Evolutionary conservation across 2,329 filamentous ascomycete species (phyloP).

Genomic region (Epicoccum nigrum): DNA sequence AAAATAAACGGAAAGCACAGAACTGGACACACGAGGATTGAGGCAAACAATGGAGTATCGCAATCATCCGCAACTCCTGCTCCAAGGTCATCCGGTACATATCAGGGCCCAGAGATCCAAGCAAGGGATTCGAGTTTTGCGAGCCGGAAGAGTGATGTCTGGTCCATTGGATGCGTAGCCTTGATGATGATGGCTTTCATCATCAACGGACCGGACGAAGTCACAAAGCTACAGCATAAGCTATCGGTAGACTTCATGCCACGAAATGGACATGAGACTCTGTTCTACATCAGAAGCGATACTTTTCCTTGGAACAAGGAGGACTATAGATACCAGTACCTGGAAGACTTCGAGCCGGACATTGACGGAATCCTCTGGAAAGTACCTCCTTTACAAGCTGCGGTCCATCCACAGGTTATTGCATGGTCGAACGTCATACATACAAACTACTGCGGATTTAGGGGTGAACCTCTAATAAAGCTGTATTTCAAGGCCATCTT

Average conservation of each 20-base stretch:
- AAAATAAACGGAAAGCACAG: not conserved
- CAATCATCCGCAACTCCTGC: not conserved
- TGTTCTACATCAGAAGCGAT: not conserved
- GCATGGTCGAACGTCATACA: not conserved
- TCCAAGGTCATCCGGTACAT: not conserved
- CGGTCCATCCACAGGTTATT: not conserved
- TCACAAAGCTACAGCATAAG: not conserved
- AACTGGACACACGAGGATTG: not conserved
- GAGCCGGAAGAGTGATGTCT: slow-evolving; percentile 3
- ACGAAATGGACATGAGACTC: not conserved
- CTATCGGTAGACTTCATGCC: not conserved
- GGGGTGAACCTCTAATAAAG: not conserved
- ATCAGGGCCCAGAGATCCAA: slow-evolving; percentile 7
- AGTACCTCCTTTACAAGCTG: not conserved
- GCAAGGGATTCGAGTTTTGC: not conserved
- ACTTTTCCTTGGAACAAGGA: not conserved
- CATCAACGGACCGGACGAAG: not conserved
- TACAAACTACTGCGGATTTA: not conserved
- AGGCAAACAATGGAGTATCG: not conserved
- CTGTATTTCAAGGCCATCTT: not conserved
- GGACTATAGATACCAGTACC: not conserved
- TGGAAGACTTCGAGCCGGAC: not conserved
- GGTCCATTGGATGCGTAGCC: slow-evolving; percentile 1
- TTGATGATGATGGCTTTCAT: slow-evolving; percentile 4
- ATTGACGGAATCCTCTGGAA: not conserved